Evolutionary conservation across 208 protist genomes (phyloP), one percentile per base, ranked within the genome.

Genomic region (Leishmania amazonensis): DNA sequence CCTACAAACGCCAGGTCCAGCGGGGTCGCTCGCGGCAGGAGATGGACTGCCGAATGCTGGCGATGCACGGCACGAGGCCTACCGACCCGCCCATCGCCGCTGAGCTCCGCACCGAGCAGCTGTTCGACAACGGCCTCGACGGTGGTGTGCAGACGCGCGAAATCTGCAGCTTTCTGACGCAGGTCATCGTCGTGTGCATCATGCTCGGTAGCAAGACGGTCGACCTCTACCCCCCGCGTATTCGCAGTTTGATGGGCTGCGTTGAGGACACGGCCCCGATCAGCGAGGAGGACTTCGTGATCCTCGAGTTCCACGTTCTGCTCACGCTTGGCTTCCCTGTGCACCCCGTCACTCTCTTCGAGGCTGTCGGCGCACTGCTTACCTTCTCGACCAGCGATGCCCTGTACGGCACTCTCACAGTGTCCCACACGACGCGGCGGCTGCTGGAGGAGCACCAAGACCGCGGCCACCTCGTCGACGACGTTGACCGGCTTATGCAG

Each of bases 121-220:
- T 53, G 68, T 45, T 49, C 76, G 38, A 47, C 80, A 57, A 19
- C n/a, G n/a, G 40, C 24, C 53, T 60, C 70, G 60, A 79, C 77
- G 67, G 58, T 65, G 76, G 78, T 38, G 78, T 88, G 76, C 79
- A 84, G 47, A 70, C 75, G 42, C 71, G 82, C 9, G 81, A 84
- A n/a, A 83, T 88, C 68, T 83, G 82, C n/a, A 86, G 80, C 62
- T 93, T 92, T 76, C 90, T 97, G 54, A 93, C 88, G 47, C 88
- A 91, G n/a, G 90, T 95, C 64, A 91, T 97, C 70, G 83, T 86
- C 49, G 87, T 90, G 40, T 97, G 93, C 79, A 86, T 84, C 49
- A 94, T 96, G 91, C 84, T 96, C 68, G 88, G 87, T 42, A 94
- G 91, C 82, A 96, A 96, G 80, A 88, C 89, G n/a, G 84, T 89